phyloP scores from a whole-genome alignment of 1,139 yeast species.

The Sugiyamaella japonica region DNA sequence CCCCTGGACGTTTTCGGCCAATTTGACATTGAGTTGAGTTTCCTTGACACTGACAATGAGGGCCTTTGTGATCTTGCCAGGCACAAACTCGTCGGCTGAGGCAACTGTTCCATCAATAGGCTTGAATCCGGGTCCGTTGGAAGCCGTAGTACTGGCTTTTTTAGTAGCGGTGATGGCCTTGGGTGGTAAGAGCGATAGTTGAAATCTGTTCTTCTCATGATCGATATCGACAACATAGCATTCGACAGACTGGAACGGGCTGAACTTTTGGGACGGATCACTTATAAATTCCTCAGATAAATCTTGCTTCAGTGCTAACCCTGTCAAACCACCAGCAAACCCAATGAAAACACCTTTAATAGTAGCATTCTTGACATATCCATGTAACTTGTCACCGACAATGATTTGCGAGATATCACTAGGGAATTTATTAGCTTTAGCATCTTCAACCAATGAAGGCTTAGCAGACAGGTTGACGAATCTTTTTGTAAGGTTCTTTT shows the following conservation, averaged over 20 bases:
- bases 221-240: constrained; percentile 42
- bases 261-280: constrained; percentile 56
- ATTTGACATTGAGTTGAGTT: constrained; percentile 70
- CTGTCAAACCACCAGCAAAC: constrained; percentile 78
- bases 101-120: constrained; percentile 61
- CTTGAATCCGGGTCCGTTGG: constrained; percentile 39
- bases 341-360: constrained; percentile 75
- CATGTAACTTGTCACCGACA: constrained; percentile 50
- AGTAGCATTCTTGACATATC: constrained; percentile 77
- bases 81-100: constrained; percentile 51
- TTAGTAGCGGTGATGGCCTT: constrained; percentile 13
- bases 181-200: constrained; percentile 53
- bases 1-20: constrained; percentile 80
- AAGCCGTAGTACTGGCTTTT: constrained; percentile 3
- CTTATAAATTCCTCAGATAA: constrained; percentile 54
- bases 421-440: constrained; percentile 58
- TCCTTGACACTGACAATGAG: constrained; percentile 62
- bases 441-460: constrained; percentile 64
- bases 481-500: constrained; percentile 62
- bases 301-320: constrained; percentile 77
- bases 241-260: constrained; percentile 62
- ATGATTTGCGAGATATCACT: constrained; percentile 57
- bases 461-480: constrained; percentile 66
- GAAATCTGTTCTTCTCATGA: constrained; percentile 66
- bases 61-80: constrained; percentile 66